A percentile compares a stretch with the other conserved stretches of the same genome.
Evolutionary conservation across 345 rosid species (phyloP).

Genomic region (Tarenaya hassleriana): DNA sequence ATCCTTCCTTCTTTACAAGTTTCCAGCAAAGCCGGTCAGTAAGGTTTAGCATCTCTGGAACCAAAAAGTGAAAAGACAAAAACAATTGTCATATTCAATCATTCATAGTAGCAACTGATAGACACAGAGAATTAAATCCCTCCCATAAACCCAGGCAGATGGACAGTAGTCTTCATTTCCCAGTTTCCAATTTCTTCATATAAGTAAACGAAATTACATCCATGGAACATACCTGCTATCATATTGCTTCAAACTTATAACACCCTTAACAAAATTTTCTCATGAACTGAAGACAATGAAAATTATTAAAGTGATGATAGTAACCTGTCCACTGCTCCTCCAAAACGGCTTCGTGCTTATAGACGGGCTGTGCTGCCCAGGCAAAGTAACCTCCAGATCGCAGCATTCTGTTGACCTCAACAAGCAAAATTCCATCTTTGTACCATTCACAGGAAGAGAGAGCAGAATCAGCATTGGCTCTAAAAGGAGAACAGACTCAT

Average conservation of each 20-base stretch:
- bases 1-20: conserved; percentile 90
- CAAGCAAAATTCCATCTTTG: conserved; percentile 91
- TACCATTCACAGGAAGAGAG: conserved; percentile 10
- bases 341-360: conserved; percentile 74
- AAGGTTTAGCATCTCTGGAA: conserved; percentile 90
- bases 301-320: conserved; percentile 4
- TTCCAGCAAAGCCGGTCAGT: conserved; percentile 92
- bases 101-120: not conserved
- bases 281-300: conserved; percentile 4
- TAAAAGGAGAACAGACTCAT: conserved; percentile 1
- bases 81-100: conserved; percentile 10
- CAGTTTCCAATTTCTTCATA: conserved; percentile 2
- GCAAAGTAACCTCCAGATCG: conserved; percentile 96
- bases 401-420: conserved; percentile 93
- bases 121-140: not conserved
- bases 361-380: conserved; percentile 99
- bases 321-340: conserved; percentile 98
- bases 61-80: conserved; percentile 16
- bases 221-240: conserved; percentile 11
- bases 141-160: conserved; percentile 8
- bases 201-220: conserved; percentile 6
- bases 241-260: not conserved
- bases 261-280: not conserved
- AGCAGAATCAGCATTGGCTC: conserved; percentile 12
- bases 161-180: not conserved